phyloP scores from a whole-genome alignment of 306 rosid genomes.

The Pterocarpus macrocarpus region DNA sequence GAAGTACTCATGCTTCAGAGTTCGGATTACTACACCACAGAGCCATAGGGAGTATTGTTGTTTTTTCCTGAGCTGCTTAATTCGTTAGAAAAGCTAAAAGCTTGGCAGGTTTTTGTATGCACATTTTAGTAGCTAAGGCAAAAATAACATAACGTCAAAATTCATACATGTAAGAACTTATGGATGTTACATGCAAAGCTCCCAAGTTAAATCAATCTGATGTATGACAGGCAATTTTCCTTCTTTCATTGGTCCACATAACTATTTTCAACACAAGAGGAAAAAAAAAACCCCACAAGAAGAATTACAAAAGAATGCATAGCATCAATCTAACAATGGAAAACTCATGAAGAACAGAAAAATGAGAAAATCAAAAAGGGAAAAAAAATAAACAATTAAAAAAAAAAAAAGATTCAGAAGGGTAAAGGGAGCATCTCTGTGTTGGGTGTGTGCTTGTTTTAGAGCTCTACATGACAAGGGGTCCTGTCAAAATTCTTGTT shows the following conservation, averaged over 20 bases:
- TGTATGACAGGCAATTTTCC: not conserved
- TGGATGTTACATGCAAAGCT: not conserved
- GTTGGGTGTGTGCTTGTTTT: conserved; percentile 30
- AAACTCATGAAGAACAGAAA: conserved; percentile 17
- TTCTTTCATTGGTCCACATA: not conserved
- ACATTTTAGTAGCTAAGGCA: too few species aligned
- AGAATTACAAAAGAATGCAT: conserved; percentile 25
- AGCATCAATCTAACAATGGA: conserved; percentile 30
- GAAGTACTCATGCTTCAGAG: too few species aligned
- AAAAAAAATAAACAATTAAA: not conserved
- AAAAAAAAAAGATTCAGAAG: conserved; percentile 6
- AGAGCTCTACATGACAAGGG: conserved; percentile 65
- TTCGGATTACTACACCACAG: too few species aligned
- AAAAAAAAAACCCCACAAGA: conserved; percentile 6
- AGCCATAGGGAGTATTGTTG: not conserved
- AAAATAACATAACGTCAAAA: too few species aligned
- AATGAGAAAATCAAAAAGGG: conserved; percentile 15
- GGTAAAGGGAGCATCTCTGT: not conserved
- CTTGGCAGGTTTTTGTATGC: too few species aligned
- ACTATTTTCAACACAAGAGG: not conserved
- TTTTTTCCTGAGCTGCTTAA: not conserved
- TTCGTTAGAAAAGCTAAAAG: too few species aligned
- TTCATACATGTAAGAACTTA: not conserved
- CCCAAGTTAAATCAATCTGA: too few species aligned
- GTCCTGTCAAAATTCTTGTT: conserved; percentile 65